phyloP scores from a whole-genome alignment of 495 filamentous ascomycete species.

The Geoglossum glabrum region DNA sequence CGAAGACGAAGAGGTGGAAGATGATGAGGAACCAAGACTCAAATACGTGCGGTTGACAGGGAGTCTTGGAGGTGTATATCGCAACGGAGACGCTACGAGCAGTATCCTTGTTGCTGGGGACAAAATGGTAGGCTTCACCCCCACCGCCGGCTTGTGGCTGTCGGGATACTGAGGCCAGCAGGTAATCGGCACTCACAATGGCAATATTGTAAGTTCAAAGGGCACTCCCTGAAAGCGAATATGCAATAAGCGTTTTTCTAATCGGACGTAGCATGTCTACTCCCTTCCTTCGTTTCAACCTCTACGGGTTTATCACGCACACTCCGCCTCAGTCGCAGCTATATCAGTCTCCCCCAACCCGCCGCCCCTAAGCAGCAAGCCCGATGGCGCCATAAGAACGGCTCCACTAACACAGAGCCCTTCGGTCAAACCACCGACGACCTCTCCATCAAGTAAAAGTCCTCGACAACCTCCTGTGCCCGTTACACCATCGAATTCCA shows the following conservation, averaged over 20 bases:
- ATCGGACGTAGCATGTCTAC: slow-evolving; percentile 47
- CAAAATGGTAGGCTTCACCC: slow-evolving; percentile 55
- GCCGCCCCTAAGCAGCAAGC: slow-evolving; percentile 37
- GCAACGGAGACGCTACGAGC: slow-evolving; percentile 87
- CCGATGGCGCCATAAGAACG: slow-evolving; percentile 29
- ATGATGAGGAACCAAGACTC: slow-evolving; percentile 87
- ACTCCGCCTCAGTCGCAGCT: slow-evolving; percentile 72
- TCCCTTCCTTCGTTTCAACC: slow-evolving; percentile 60
- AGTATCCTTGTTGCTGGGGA: slow-evolving; percentile 75
- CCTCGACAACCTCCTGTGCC: slow-evolving; percentile 34
- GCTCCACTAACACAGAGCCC: slow-evolving; percentile 26
- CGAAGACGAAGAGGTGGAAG: slow-evolving; percentile 50
- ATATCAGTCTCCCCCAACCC: slow-evolving; percentile 84
- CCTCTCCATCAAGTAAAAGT: slow-evolving; percentile 27
- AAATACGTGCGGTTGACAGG: slow-evolving; percentile 80
- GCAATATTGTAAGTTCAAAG: slow-evolving; percentile 62
- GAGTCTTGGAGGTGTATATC: slow-evolving; percentile 60
- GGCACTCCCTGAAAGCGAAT: slow-evolving; percentile 4
- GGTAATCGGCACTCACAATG: slow-evolving; percentile 92
- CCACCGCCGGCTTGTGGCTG: neutral
- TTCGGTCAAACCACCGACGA: slow-evolving; percentile 26
- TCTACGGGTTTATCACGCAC: slow-evolving; percentile 71
- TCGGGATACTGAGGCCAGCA: slow-evolving; percentile 18
- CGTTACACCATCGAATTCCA: slow-evolving; percentile 58
- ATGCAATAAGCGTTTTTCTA: slow-evolving; percentile 7